Evolutionary conservation across 306 rosid species (phyloP).

Genomic region (Casuarina glauca): DNA sequence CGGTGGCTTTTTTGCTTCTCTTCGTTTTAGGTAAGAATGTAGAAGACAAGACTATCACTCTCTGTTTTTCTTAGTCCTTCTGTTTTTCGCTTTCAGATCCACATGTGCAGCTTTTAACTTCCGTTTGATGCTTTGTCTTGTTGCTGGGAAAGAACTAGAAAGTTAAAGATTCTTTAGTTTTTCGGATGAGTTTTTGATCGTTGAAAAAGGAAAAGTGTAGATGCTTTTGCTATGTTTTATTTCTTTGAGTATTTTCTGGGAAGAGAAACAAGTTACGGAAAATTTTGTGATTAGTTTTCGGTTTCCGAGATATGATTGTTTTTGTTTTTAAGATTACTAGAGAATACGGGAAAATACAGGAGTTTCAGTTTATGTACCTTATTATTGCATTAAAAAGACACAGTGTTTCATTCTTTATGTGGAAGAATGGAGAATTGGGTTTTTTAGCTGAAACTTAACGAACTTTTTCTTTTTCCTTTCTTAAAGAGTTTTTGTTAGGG

Average conservation of each 20-base stretch:
- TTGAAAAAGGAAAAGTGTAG: not conserved
- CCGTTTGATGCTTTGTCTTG: not conserved
- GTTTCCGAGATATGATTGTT: not conserved
- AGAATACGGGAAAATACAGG: not conserved
- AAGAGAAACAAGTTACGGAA: not conserved
- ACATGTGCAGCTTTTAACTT: not conserved
- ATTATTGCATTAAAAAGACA: not conserved
- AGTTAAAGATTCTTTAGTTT: too few relatives aligned
- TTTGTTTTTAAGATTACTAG: not conserved
- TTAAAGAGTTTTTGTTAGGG: constrained; percentile 34
- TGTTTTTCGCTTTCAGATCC: not conserved
- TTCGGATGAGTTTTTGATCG: not conserved
- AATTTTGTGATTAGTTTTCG: not conserved
- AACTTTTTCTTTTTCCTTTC: not conserved
- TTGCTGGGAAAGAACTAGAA: not conserved
- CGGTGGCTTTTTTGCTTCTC: constrained; percentile 35
- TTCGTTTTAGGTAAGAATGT: constrained; percentile 32
- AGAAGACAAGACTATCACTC: not conserved
- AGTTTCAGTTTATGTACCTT: too few relatives aligned
- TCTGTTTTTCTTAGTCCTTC: not conserved
- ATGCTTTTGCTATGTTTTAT: not conserved
- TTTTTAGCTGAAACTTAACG: not conserved
- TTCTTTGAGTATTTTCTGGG: not conserved
- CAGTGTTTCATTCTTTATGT: not conserved
- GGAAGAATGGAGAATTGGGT: not conserved